These are phyloP conservation scores for Rhizopogon sp. DNA, from an alignment of 768 basidiomycete species.

Conservation along the genomic window DNA sequence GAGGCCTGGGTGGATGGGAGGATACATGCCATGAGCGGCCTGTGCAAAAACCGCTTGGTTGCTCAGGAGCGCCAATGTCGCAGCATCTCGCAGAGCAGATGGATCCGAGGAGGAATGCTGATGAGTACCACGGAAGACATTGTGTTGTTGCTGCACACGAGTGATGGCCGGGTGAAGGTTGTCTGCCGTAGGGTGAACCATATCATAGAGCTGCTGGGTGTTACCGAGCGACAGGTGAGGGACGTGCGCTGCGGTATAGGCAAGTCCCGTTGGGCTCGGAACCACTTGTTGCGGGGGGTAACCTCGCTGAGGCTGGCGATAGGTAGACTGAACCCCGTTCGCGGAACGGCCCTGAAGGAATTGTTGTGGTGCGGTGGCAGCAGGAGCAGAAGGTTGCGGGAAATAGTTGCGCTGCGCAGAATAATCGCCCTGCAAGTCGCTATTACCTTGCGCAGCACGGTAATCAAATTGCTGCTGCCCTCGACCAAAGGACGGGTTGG, in stretches of 20 bases:
- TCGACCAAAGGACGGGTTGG: conserved; percentile 44
- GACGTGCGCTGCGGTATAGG: conserved; percentile 47
- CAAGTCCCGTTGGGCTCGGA: conserved; percentile 49
- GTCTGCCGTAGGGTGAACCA: conserved; percentile 55
- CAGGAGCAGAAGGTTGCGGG: conserved; percentile 33
- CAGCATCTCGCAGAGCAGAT: conserved; percentile 67
- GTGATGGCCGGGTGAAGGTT: conserved; percentile 60
- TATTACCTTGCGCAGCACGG: conserved; percentile 32
- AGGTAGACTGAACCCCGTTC: conserved; percentile 44
- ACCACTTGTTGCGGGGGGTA: conserved; percentile 53
- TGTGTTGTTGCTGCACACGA: conserved; percentile 77
- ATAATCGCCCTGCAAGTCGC: conserved; percentile 44
- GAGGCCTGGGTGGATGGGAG: conserved; percentile 52
- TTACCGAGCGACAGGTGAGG: conserved; percentile 68
- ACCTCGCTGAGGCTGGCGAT: conserved; percentile 58
- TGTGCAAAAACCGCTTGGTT: conserved; percentile 43
- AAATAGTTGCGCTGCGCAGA: conserved; percentile 52
- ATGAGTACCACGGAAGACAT: conserved; percentile 66
- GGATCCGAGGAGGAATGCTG: conserved; percentile 85
- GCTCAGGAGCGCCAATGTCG: conserved; percentile 59
- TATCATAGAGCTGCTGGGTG: conserved; percentile 75
- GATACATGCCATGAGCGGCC: conserved; percentile 50
- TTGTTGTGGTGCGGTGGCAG: conserved; percentile 38
- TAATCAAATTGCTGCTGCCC: conserved; percentile 51
- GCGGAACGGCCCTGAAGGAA: conserved; percentile 48